These are phyloP conservation scores for Aspergillus biplanus DNA, from an alignment of 495 filamentous ascomycete species.

Conservation along the genomic window DNA sequence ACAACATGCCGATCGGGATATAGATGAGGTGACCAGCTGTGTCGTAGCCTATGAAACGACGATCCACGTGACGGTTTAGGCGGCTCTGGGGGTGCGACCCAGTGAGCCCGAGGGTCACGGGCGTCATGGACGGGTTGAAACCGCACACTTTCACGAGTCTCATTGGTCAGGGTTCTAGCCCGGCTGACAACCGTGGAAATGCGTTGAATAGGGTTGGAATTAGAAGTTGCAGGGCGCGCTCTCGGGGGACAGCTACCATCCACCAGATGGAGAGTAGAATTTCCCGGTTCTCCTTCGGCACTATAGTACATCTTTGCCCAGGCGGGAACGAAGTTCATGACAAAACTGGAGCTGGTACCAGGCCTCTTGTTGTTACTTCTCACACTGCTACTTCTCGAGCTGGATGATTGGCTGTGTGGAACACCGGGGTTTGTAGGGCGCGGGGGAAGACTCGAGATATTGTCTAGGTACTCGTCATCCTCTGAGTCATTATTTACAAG, in stretches of 20 bases:
- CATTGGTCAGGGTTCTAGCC: constrained; percentile 26
- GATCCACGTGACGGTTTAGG: constrained; percentile 27
- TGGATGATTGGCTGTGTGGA: constrained; percentile 38
- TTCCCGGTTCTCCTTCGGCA: constrained; percentile 35
- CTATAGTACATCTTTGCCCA: constrained; percentile 55
- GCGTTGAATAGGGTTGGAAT: constrained; percentile 37
- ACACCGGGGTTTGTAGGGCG: constrained; percentile 39
- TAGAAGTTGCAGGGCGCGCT: constrained; percentile 34
- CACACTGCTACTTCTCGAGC: constrained; percentile 43
- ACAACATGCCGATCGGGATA: constrained; percentile 59
- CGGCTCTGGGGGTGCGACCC: constrained; percentile 36
- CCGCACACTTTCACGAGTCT: constrained; percentile 21
- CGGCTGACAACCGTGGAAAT: constrained; percentile 33
- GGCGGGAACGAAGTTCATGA: constrained; percentile 55
- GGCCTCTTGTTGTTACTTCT: constrained; percentile 39
- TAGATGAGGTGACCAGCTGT: constrained; percentile 77
- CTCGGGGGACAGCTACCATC: constrained; percentile 39
- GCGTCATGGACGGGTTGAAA: constrained; percentile 35
- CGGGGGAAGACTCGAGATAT: constrained; percentile 44
- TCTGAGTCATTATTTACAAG: constrained; percentile 46
- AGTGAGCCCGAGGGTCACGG: constrained; percentile 51
- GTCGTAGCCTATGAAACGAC: constrained; percentile 39
- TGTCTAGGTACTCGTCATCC: constrained; percentile 43
- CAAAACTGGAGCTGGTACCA: constrained; percentile 53
- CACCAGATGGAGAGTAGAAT: constrained; percentile 38